Evolutionary conservation across 2,329 filamentous ascomycete genomes (phyloP), one percentile per base, ranked within the genome.

Genomic region (Pseudogymnoascus sp.): DNA sequence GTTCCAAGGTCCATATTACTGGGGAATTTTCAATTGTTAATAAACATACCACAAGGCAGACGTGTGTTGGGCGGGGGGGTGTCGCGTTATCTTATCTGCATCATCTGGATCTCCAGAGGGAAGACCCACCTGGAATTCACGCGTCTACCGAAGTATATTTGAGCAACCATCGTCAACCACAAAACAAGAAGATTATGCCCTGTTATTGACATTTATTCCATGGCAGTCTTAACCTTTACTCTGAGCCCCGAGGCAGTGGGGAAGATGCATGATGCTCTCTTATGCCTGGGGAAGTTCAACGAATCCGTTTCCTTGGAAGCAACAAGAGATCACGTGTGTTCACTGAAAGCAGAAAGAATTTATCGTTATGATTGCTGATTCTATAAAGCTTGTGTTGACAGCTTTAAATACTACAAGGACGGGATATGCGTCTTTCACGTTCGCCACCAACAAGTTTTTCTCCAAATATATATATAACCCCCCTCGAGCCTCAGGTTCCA

Each of bases 401-500:
- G 85, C 89, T 12, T 77, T 93, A 65, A 93, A 93, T 71, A 82
- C 83, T n/a, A 90, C 89, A 61, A 90, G 90, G 70, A 90, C 89
- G 3, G 88, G 88, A 15, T 92, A 92, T 71, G 85, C 87, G 25
- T 87, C 86, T 62, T 86, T 91, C 68, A 81, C 82, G 6, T 84
- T 92, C 60, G 78, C 86, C 43, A 80, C 82, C 39, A 82, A 77
- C 65, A 80, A 82, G 38, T 92, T 92, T 76, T 91, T 91, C 74
- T 82, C 85, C 6, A 82, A 81, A 36, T 93, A 91, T 73, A 80
- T 82, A 59, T 93, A 85, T 67, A 79, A 83, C 61, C 82, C 81
- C 18, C 41, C 62, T 25, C 65, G 62, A 61, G 37, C 30, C 25
- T 22, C 35, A 8, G 60, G 62, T n/a, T 60, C 57, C n/a, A 64